phyloP scores from a whole-genome alignment of 2,329 filamentous ascomycete species.

The Trichophyton mentagrophytes region DNA sequence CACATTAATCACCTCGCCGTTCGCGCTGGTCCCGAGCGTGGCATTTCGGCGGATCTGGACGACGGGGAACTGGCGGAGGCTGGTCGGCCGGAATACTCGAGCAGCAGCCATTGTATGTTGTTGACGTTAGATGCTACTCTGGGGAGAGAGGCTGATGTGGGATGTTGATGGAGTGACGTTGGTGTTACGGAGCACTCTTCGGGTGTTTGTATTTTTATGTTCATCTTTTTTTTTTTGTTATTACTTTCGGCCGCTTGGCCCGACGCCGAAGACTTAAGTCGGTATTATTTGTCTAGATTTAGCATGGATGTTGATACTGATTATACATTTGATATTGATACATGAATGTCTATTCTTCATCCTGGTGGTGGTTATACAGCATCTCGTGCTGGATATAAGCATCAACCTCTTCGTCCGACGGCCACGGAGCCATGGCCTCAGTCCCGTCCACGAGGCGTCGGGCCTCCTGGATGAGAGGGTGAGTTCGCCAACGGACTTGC shows the following conservation, averaged over 20 bases:
- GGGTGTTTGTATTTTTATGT: not conserved
- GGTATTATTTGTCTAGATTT: too few species aligned
- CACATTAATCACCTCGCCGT: constrained; percentile 45
- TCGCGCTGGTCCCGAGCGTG: constrained; percentile 23
- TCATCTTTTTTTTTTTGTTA: not conserved
- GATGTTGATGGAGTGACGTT: not conserved
- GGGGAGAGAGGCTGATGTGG: not conserved
- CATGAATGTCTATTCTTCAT: not conserved
- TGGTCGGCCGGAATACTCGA: constrained; percentile 15
- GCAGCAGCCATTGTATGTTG: constrained; percentile 22
- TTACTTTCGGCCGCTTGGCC: not conserved
- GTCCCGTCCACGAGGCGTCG: constrained; percentile 26
- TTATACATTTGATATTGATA: not conserved
- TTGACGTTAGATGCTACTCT: too few species aligned
- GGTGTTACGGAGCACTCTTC: not conserved
- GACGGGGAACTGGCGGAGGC: constrained; percentile 17
- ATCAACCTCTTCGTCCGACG: constrained; percentile 29
- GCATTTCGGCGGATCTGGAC: constrained; percentile 20
- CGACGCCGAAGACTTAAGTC: not conserved
- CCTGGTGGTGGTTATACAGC: not conserved
- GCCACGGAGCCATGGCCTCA: constrained; percentile 24
- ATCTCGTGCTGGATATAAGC: constrained; percentile 21
- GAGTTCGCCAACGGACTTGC: not conserved
- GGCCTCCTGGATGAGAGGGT: constrained; percentile 19
- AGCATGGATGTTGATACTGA: not conserved